These are phyloP conservation scores for Hericium coralloides DNA, from an alignment of 768 basidiomycete genomes.

Conservation along the genomic window DNA sequence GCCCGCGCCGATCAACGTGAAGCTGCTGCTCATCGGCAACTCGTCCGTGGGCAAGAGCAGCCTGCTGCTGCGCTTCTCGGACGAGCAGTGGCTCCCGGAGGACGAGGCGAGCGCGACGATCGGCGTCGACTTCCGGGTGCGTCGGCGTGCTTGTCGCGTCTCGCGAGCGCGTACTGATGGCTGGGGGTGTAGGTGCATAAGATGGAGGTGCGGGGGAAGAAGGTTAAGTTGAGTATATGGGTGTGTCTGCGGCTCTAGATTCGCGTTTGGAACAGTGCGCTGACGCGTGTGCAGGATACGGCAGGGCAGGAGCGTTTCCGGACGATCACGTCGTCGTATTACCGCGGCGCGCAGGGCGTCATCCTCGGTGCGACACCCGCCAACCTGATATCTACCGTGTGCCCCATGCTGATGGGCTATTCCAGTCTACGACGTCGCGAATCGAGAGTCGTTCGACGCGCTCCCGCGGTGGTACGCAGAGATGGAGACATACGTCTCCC, in stretches of 20 bases:
- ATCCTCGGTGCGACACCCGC: slow-evolving; percentile 46
- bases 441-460: slow-evolving; percentile 87
- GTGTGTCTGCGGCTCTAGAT: slow-evolving; percentile 38
- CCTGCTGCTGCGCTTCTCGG: slow-evolving; percentile 88
- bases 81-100: slow-evolving; percentile 89
- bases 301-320: slow-evolving; percentile 96
- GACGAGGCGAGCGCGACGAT: slow-evolving; percentile 85
- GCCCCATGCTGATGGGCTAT: background rate
- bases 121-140: slow-evolving; percentile 77
- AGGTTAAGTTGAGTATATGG: slow-evolving; percentile 95
- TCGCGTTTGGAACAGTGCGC: too few species aligned
- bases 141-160: slow-evolving; percentile 18
- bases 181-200: slow-evolving; percentile 57
- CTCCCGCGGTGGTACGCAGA: slow-evolving; percentile 91
- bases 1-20: slow-evolving; percentile 55
- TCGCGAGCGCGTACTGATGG: background rate
- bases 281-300: slow-evolving; percentile 53
- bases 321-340: slow-evolving; percentile 92
- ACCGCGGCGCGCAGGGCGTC: slow-evolving; percentile 80
- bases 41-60: slow-evolving; percentile 92
- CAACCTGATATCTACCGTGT: background rate
- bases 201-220: slow-evolving; percentile 77
- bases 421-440: slow-evolving; percentile 93
- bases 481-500: slow-evolving; percentile 86
- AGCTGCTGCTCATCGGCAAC: slow-evolving; percentile 79